Evolutionary conservation across 768 basidiomycete species (phyloP), one percentile per base, ranked within the genome.

Genomic region (Macrolepiota fuliginosa): DNA sequence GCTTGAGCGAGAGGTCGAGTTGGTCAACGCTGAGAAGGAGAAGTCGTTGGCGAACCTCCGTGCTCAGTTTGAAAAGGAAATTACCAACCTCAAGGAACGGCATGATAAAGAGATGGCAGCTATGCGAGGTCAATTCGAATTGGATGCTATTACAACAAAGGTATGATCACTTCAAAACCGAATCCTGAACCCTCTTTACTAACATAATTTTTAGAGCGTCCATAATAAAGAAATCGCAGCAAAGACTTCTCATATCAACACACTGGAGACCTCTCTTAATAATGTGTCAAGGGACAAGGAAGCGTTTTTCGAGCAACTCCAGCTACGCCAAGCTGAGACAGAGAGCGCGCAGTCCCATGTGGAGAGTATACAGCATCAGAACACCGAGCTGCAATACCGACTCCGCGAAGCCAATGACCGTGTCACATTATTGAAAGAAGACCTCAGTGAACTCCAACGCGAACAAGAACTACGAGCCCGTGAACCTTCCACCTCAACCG

Each of bases 281-380:
- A 85, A 80, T 32, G 79, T 95, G 7, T 83, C 85, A 13, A 74
- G 78, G 27, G 92, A 94, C 70, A 96, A 95, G 68, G 88, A 87
- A 65, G 72, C 77, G 11, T 82, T 94, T 64, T 98, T 98, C 70
- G 92, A 96, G 65, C 86, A 90, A 62, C 79, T 94, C 3, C 94
- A 98, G 73, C 68, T 90, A 51, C 88, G 92, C 32, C 94, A 96
- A 71, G 95, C 92, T 15, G 96, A 98, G 69, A 73, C 91, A 11
- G 97, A 99, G 74, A 90, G 91, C 1, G 85, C 88, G 4, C 87
- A 89, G 64, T 85, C 84, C 4, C 87, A 91, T 64, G 78, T 89
- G 1, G 92, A 94, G 65, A 82, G 83, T 1, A 73, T 94, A 19
- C 86, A 91, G 66, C 86, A 86, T 52, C 89, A 91, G 67, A 89